These are phyloP conservation scores for Fraxinus albicans DNA, from an alignment of 305 asterid genomes.

Conservation along the genomic window DNA sequence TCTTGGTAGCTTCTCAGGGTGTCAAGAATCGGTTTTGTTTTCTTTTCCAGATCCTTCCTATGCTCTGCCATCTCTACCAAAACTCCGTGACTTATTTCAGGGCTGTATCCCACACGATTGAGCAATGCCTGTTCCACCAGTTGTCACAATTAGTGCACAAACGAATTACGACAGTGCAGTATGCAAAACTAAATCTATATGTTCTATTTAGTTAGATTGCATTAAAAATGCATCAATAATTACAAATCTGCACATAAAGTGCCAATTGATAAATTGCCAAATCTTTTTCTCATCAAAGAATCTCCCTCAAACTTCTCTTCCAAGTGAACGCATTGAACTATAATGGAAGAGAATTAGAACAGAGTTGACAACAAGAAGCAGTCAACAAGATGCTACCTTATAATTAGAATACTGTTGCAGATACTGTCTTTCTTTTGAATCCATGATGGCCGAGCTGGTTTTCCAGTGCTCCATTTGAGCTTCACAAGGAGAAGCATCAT, in stretches of 20 bases:
- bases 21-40: constrained; percentile 88
- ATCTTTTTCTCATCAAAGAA: background rate
- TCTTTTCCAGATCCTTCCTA: constrained; percentile 84
- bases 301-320: background rate
- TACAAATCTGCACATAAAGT: background rate
- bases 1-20: constrained; percentile 98
- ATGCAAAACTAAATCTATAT: background rate
- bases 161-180: background rate
- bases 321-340: background rate
- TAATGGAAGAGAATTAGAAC: background rate
- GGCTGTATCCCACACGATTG: constrained; percentile 88
- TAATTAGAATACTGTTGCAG: background rate
- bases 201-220: background rate
- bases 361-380: background rate
- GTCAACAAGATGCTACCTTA: background rate
- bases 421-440: background rate
- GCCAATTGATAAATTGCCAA: background rate
- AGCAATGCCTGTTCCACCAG: constrained; percentile 72
- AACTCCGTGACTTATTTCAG: constrained; percentile 90
- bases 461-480: constrained; percentile 40
- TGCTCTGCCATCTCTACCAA: constrained; percentile 99
- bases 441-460: background rate
- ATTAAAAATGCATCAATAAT: background rate
- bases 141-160: background rate
- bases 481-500: constrained; percentile 86